Evolutionary conservation across 108 stramenopile species (phyloP), one percentile per base, ranked within the genome.

Genomic region (Nitzschia putrida): DNA sequence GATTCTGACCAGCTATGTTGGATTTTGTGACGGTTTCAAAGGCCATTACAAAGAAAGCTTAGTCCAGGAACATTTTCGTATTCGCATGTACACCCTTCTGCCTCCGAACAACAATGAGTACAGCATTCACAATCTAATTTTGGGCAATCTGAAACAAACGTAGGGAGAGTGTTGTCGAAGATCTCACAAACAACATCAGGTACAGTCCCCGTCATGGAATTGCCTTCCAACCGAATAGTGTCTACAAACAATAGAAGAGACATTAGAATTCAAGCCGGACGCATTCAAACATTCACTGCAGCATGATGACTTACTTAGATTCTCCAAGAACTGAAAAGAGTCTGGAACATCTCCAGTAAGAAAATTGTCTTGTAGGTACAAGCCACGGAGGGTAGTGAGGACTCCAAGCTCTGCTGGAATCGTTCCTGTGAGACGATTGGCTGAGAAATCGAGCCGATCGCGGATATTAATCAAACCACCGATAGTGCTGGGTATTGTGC

Each of bases 381-480:
- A 52, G 9, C 45, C 13, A 3, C 64, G 53, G 49, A 77, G 53
- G 13, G 22, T 20, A 7, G 44, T 41, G 21, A 68, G 34, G 11
- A 49, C 9, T 21, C 80, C 83, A 45, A 87, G 56, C 56, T 78
- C 69, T 25, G 56, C 64, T 1, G 86, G 86, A 29, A 87, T 77
- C 0, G 80, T 47, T 3, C 86, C 86, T 8, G 61, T 39, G 16
- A 87, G 67, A 26, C 75, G 50, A 59, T 87, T 87, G 13, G 44
- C 52, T 1, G 76, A 77, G 13, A 77, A 44, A 47, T 70, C 58
- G 12, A 77, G 50, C 7, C 45, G 55, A 38, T 68, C 67, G 10
- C 39, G 54, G 6, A 68, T 5, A 44, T 16, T 20, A 21, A 12
- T 47, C 16, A 84, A 25, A 16, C 64, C 21, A 9, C 79, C 72